Evolutionary conservation across 2,329 filamentous ascomycete genomes (phyloP), one percentile per base, ranked within the genome.

Genomic region (Daldinia sp.): DNA sequence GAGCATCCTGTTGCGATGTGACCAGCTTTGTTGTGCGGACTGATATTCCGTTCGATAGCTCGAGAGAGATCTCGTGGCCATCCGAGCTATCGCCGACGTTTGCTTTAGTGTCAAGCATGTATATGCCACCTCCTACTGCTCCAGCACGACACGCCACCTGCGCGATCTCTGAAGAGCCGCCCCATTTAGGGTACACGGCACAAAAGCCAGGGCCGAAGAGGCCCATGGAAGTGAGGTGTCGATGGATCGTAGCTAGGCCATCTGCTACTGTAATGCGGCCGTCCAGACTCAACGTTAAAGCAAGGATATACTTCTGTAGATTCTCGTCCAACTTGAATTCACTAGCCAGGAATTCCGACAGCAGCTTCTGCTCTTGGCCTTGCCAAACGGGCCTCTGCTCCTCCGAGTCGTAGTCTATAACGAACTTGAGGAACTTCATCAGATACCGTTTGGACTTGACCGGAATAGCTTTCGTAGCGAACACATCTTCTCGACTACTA

Each of bases 381-480:
- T 88, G 80, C 91, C 91, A 93, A 2, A 84, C 74, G 58, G 86
- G 86, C 56, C 74, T 79, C 75, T 88, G 87, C 59, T 78, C 78
- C 60, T 84, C 82, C n/a, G 81, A 87, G 72, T 92, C 88, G 74
- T 90, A 91, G 74, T 93, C 88, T 67, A 90, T 84, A 60, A 97
- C 91, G 77, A 96, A 95, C 79, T 95, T 94, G 75, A 98, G 86
- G 75, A 98, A 97, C 79, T 97, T 97, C 91, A 98, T 97, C 75
- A 98, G 81, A 9, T 88, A 87, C 60, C 95, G 90, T 82, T 98
- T 98, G 5, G 93, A 89, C 71, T 92, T 91, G 72, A 92, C 86
- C 51, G 93, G 89, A 63, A 98, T 92, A 26, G 86, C 85, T 39
- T 88, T 88, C 78, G 93, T 91, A 54, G 90, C 88, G 79, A 98